These are phyloP conservation scores for Pachysandra terminalis DNA, from an alignment of 164 flowering plant genomes.

Conservation along the genomic window DNA sequence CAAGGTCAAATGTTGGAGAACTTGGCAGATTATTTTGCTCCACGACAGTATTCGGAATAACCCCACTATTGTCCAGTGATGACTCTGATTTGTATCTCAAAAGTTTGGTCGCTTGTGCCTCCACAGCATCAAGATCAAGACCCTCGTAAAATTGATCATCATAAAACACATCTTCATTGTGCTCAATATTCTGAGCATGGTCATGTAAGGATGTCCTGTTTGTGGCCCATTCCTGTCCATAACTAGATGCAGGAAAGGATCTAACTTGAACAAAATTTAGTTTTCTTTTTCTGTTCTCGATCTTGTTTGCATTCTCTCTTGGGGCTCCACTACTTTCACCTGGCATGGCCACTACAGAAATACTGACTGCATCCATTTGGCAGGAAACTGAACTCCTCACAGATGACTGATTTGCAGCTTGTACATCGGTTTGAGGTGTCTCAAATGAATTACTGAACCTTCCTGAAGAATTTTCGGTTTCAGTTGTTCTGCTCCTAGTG, in stretches of 20 bases:
- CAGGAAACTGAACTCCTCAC: conserved; percentile 20
- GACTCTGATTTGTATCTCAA: conserved; percentile 35
- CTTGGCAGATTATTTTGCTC: conserved; percentile 21
- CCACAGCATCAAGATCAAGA: conserved; percentile 85
- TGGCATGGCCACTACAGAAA: conserved; percentile 17
- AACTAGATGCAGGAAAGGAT: conserved; percentile 30
- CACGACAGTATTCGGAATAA: conserved; percentile 12
- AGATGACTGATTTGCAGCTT: conserved; percentile 23
- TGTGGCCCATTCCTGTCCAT: conserved; percentile 30
- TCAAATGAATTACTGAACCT: conserved; percentile 22
- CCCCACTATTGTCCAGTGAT: conserved; percentile 12
- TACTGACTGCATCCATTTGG: conserved; percentile 14
- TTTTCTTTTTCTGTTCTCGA: conserved; percentile 56
- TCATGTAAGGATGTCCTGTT: conserved; percentile 13
- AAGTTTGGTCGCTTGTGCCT: conserved; percentile 78
- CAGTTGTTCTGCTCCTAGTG: conserved; percentile 24
- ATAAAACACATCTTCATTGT: conserved; percentile 22
- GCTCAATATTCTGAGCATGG: conserved; percentile 23
- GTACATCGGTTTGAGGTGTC: conserved; percentile 28
- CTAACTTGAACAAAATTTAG: conserved; percentile 30
- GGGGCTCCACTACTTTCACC: conserved; percentile 18
- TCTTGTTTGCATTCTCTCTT: conserved; percentile 19
- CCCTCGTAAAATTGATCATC: conserved; percentile 76
- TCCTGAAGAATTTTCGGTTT: conserved; percentile 31
- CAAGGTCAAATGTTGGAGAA: conserved; percentile 89